These are phyloP conservation scores for Linnemannia zychae DNA, from an alignment of 192 early-diverging fungal species.

Conservation along the genomic window DNA sequence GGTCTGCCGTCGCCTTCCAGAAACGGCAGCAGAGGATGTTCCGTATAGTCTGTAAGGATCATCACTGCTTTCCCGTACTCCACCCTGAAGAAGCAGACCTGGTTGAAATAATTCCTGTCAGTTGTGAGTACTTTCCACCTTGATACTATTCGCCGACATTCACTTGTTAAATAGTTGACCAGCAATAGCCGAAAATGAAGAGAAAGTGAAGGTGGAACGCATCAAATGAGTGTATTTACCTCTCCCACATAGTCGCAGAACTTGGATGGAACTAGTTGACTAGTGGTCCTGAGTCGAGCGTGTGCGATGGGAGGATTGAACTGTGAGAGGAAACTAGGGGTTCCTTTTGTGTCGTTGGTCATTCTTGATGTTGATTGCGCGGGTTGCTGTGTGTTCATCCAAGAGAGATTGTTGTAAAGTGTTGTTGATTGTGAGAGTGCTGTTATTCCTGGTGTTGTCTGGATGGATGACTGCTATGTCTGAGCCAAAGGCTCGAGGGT, in stretches of 20 bases:
- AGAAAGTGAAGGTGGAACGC: too few relatives aligned
- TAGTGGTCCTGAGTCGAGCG: constrained; percentile 5
- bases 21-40: constrained; percentile 22
- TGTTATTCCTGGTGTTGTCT: too few relatives aligned
- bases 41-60: constrained; percentile 46
- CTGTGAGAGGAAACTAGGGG: neutral
- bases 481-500: too few relatives aligned
- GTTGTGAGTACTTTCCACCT: too few relatives aligned
- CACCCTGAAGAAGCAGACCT: constrained; percentile 27
- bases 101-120: too few relatives aligned
- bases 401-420: too few relatives aligned
- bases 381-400: neutral
- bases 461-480: too few relatives aligned
- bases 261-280: neutral
- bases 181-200: too few relatives aligned
- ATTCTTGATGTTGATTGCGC: neutral
- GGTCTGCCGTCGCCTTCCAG: constrained; percentile 15
- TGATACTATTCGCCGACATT: too few relatives aligned
- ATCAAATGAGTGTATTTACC: neutral
- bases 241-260: constrained; percentile 42
- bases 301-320: neutral
- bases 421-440: too few relatives aligned
- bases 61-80: constrained; percentile 12
- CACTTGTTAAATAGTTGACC: too few relatives aligned
- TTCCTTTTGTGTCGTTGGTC: neutral